phyloP scores from a whole-genome alignment of 352 stramenopile genomes.

The Thalassiosira oceanica region DNA sequence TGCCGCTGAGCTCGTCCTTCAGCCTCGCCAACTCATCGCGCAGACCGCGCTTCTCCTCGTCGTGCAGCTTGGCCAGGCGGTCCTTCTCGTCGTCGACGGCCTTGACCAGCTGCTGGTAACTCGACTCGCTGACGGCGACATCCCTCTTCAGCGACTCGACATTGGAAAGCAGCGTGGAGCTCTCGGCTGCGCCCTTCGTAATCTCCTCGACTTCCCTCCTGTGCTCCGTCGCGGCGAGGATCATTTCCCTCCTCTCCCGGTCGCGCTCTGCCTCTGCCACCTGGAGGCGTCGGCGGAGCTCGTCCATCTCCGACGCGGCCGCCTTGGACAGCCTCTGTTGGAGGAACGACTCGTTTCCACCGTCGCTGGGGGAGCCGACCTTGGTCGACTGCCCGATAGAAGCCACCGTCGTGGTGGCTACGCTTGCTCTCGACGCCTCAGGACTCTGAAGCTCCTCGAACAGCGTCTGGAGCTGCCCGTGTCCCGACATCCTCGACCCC shows the following conservation, averaged over 20 bases:
- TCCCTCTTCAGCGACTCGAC: conserved; percentile 13
- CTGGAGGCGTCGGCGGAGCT: conserved; percentile 12
- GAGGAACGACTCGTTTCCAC: neutral
- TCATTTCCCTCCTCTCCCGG: conserved; percentile 28
- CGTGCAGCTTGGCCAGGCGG: conserved; percentile 12
- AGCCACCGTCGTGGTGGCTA: too few relatives aligned
- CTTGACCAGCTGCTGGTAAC: conserved; percentile 39
- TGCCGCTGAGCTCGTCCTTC: conserved; percentile 8
- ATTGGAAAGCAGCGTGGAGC: conserved; percentile 8
- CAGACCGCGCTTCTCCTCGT: conserved; percentile 16
- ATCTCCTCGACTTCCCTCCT: conserved; percentile 20
- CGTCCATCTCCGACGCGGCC: conserved; percentile 3
- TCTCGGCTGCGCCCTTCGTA: neutral
- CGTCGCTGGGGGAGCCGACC: neutral
- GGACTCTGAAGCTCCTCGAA: conserved; percentile 18
- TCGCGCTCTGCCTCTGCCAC: conserved; percentile 27
- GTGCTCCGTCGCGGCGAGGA: conserved; percentile 17
- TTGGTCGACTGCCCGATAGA: too few relatives aligned
- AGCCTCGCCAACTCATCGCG: conserved; percentile 19
- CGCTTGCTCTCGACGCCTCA: neutral
- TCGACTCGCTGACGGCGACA: conserved; percentile 20
- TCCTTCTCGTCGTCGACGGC: conserved; percentile 47
- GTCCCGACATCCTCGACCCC: conserved; percentile 5
- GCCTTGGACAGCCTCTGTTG: neutral
- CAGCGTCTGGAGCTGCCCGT: conserved; percentile 22